Base-by-base conservation (phyloP, 2,329 filamentous ascomycete genomes). In the Zymoseptoria crescenta region DNA sequence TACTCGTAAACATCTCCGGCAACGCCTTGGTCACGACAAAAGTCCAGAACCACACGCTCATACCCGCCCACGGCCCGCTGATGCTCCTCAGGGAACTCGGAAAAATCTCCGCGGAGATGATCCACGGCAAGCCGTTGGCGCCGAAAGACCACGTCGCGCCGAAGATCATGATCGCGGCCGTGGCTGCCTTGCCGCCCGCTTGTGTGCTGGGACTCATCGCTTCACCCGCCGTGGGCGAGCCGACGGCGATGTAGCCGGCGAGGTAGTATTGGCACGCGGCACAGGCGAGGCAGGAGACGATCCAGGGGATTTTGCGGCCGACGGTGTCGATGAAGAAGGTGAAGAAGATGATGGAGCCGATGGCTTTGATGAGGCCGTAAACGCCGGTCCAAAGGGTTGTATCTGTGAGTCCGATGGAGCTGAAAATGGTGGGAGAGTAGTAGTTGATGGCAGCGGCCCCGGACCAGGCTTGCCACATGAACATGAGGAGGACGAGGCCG, bases 41-140 rank as follows among this genome's bases (percentile, higher is more conserved):
- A 1, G 73, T 74, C 71, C 72, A 74, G 4, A 69, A 59, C 67
- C 67, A 70, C 2, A 73, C 71, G 13, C 64, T 69, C 61, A 72
- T 72, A 2, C 68, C 72, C 3, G 70, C 72, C 59, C 69, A 75
- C 0, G 74, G 71, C 13, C 74, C 73, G 1, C 72, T 74, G 51
- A 77, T 69, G 19, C 69, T 72, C 5, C 75, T 68, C 19, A 77
- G 64, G 0, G 70, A 71, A 3, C 69, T 68, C 0, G 75, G 74
- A 63, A 77, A 77, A 24, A 77, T 77, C 62, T 77, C 75, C 1
- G 74, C 70, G 1, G 72, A 74, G n/a, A 77, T 73, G 60, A 77
- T 76, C 74, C 74, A 77, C 0, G 74, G 74, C 0, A 76, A 62
- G 2, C 75, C 74, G 52, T 76, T 76, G 1, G 72, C 69, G 48